Evolutionary conservation across 2,329 filamentous ascomycete species (phyloP).

Genomic region (Talaromyces atroroseus): DNA sequence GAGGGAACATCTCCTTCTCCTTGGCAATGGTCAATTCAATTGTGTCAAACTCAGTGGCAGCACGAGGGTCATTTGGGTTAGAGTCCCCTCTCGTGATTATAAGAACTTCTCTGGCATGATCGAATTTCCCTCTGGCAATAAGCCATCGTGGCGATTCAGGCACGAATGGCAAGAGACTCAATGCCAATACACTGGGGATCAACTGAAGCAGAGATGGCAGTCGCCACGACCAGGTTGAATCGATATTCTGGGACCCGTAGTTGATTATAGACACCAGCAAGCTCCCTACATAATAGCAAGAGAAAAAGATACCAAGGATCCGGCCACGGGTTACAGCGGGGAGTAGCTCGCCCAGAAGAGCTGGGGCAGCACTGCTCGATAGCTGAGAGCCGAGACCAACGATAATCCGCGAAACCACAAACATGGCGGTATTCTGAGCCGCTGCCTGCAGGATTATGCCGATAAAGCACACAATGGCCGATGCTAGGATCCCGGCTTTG

Average conservation of each 20-base stretch:
- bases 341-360: not conserved
- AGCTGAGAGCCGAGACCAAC: not conserved
- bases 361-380: not conserved
- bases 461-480: not conserved
- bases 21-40: too few relatives aligned
- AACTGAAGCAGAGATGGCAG: conserved; percentile 14
- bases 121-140: conserved; percentile 26
- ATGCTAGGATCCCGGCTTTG: not conserved
- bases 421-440: not conserved
- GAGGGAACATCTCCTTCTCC: conserved; percentile 44
- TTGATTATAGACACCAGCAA: not conserved
- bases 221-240: conserved; percentile 25
- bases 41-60: too few relatives aligned
- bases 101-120: not conserved
- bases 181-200: not conserved
- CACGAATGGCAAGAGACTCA: conserved; percentile 27
- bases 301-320: not conserved
- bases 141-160: conserved; percentile 64
- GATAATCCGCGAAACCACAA: not conserved
- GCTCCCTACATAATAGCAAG: not conserved
- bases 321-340: not conserved
- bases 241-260: not conserved
- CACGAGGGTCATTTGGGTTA: too few relatives aligned
- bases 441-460: not conserved
- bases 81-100: too few relatives aligned